Percentiles rank a stretch among this genome's conserved stretches.
phyloP scores from a whole-genome alignment of 2,329 filamentous ascomycete species.

The Ophiognomonia clavigignenti-juglandacearum region DNA sequence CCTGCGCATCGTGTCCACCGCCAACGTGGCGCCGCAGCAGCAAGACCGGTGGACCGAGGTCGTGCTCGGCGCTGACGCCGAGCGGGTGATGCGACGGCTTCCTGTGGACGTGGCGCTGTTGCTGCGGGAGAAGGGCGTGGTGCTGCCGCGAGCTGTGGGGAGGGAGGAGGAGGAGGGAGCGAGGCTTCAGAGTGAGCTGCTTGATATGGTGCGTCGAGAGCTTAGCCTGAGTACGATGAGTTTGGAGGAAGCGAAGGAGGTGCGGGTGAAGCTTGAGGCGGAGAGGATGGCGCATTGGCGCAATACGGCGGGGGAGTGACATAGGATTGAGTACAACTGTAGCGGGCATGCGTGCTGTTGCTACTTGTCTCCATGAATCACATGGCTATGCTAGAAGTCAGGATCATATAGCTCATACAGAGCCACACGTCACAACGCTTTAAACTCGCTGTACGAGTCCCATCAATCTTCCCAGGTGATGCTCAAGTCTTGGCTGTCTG shows the following conservation, averaged over 20 bases:
- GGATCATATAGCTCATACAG: too few species aligned
- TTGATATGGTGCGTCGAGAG: conserved; percentile 1
- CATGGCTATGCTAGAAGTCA: too few species aligned
- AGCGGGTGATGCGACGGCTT: conserved; percentile 4
- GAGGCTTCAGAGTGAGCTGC: conserved; percentile 11
- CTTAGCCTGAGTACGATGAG: conserved; percentile 5
- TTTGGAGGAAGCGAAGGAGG: conserved; percentile 12
- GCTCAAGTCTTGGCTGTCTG: too few species aligned
- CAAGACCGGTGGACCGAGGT: conserved; percentile 31
- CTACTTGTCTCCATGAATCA: too few species aligned
- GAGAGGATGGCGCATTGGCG: too few species aligned
- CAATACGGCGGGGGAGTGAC: too few species aligned
- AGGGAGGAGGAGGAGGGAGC: background rate
- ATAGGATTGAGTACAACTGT: too few species aligned
- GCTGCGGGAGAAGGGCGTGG: conserved; percentile 8
- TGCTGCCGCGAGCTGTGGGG: background rate
- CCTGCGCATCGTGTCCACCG: conserved; percentile 36
- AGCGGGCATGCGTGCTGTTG: too few species aligned
- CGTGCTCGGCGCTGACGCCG: conserved; percentile 1
- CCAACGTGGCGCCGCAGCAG: conserved; percentile 41
- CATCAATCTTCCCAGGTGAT: too few species aligned
- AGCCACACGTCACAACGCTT: too few species aligned
- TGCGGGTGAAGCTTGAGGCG: conserved; percentile 16
- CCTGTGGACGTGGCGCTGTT: conserved; percentile 14
- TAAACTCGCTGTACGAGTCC: too few species aligned